phyloP scores from a whole-genome alignment of 2,329 filamentous ascomycete genomes.

The Colletotrichum nymphaeae region DNA sequence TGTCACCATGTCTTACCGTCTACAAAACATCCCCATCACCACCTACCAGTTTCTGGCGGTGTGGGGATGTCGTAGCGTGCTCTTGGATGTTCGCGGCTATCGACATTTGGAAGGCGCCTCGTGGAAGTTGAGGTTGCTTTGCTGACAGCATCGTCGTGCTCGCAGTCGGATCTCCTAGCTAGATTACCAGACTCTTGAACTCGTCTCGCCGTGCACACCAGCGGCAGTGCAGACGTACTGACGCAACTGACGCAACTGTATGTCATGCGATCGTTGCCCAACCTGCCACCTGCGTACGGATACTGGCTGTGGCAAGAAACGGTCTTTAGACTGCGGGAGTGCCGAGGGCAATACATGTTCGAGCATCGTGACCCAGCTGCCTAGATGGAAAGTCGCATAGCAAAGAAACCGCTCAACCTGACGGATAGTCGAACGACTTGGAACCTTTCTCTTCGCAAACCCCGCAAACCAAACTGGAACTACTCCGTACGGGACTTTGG shows the following conservation, averaged over 20 bases:
- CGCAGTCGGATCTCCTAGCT: neutral
- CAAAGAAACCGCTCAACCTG: conserved; percentile 15
- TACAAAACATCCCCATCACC: neutral
- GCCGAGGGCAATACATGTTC: neutral
- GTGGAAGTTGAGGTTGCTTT: neutral
- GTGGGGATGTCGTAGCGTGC: neutral
- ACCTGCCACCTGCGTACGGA: neutral
- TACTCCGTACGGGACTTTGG: conserved; percentile 1
- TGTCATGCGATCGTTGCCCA: conserved; percentile 12
- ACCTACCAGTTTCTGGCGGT: neutral
- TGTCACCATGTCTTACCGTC: neutral
- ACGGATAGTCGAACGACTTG: conserved; percentile 6
- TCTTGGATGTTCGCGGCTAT: neutral
- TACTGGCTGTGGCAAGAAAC: conserved; percentile 9
- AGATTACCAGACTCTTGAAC: neutral
- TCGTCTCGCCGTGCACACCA: conserved; percentile 1
- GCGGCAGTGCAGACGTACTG: neutral
- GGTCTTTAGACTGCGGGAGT: neutral
- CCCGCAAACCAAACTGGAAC: conserved; percentile 16
- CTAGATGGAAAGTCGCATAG: neutral
- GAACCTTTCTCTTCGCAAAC: neutral
- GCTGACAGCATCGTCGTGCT: conserved; percentile 11
- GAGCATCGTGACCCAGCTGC: neutral
- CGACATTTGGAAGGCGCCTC: neutral
- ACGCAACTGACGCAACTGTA: conserved; percentile 8